phyloP scores from a whole-genome alignment of 208 protist species.

The Trypanosoma congolense region DNA sequence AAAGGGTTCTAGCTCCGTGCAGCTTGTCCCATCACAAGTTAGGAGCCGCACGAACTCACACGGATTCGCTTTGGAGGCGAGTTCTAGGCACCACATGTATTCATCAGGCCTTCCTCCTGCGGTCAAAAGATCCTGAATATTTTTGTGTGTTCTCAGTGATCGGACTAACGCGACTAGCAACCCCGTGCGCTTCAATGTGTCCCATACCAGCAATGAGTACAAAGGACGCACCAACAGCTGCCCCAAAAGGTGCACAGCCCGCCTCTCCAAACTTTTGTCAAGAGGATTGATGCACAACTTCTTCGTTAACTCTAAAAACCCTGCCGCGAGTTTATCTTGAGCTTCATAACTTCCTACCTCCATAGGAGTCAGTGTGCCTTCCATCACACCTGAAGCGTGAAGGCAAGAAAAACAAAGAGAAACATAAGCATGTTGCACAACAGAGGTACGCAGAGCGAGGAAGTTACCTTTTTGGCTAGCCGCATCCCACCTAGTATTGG shows the following conservation, averaged over 20 bases:
- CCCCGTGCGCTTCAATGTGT: constrained; percentile 7
- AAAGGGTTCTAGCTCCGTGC: constrained; percentile 13
- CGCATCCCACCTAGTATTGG: too few relatives aligned
- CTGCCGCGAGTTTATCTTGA: constrained; percentile 1
- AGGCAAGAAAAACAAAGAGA: constrained; percentile 24
- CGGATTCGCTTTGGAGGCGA: constrained; percentile 18
- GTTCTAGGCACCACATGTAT: constrained; percentile 21
- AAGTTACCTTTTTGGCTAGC: too few relatives aligned
- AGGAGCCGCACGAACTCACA: constrained; percentile 11
- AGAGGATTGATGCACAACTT: constrained; percentile 6
- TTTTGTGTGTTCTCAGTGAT: constrained; percentile 7
- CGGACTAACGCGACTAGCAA: constrained; percentile 13
- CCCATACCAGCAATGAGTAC: constrained; percentile 8
- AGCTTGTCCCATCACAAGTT: not conserved
- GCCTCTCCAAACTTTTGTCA: constrained; percentile 10
- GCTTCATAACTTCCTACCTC: not conserved
- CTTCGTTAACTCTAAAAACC: constrained; percentile 4
- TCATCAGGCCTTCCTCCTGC: constrained; percentile 1
- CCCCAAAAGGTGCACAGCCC: constrained; percentile 6
- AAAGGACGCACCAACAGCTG: constrained; percentile 8
- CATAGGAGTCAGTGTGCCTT: constrained; percentile 11
- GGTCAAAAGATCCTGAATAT: constrained; percentile 6
- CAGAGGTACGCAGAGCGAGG: too few relatives aligned
- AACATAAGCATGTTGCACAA: too few relatives aligned
- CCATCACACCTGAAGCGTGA: constrained; percentile 5